Percentiles rank a stretch among this genome's conserved stretches.
Conservation (phyloP, 768 basidiomycete species). For the Lentinula boryana region DNA sequence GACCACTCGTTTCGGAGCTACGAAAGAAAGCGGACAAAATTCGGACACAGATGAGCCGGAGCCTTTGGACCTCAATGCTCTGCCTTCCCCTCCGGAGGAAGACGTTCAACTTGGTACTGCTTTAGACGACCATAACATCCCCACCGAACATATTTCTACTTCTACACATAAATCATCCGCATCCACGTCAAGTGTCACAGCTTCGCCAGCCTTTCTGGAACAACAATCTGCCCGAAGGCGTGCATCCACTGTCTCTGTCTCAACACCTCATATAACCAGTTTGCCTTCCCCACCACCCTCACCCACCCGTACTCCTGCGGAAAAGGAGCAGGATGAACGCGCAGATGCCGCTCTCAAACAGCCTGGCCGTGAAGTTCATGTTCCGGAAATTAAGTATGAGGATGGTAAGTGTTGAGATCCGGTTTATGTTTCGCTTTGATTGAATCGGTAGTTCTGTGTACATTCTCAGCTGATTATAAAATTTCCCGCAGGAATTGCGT, state of each 20-base stretch:
- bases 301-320: conserved; percentile 16
- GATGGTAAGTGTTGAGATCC: conserved; percentile 31
- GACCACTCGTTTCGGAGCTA: conserved; percentile 36
- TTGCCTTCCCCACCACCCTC: conserved; percentile 26
- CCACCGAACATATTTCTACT: neutral
- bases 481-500: conserved; percentile 52
- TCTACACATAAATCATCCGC: neutral
- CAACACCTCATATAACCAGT: conserved; percentile 10
- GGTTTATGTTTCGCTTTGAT: neutral
- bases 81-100: conserved; percentile 16
- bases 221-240: conserved; percentile 20
- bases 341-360: conserved; percentile 49
- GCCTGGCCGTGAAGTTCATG: conserved; percentile 33
- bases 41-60: conserved; percentile 55
- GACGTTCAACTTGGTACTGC: neutral
- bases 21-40: conserved; percentile 18
- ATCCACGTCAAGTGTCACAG: neutral
- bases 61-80: conserved; percentile 77
- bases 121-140: neutral
- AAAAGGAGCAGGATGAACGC: conserved; percentile 30
- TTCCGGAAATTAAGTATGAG: conserved; percentile 58
- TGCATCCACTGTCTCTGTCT: conserved; percentile 18
- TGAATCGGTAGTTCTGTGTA: neutral
- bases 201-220: conserved; percentile 2
- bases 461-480: neutral